These are phyloP conservation scores for Lentinula boryana DNA, from an alignment of 768 basidiomycete genomes.

Conservation along the genomic window DNA sequence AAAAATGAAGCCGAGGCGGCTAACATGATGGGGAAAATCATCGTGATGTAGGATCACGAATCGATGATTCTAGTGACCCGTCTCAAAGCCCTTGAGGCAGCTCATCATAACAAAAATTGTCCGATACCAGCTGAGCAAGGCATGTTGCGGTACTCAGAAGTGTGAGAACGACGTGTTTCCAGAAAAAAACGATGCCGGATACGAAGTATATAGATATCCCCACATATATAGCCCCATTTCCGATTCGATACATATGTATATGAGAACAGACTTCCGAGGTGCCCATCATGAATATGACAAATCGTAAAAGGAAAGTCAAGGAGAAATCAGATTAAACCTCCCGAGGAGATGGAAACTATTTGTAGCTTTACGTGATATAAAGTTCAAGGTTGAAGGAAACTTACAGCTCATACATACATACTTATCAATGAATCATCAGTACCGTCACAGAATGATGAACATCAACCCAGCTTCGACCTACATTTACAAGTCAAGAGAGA, in stretches of 20 bases:
- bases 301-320: not conserved
- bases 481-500: not conserved
- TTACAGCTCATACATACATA: not conserved
- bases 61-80: not conserved
- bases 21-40: not conserved
- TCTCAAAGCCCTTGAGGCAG: too few relatives aligned
- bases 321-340: not conserved
- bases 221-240: not conserved
- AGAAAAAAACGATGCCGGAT: not conserved
- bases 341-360: not conserved
- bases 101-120: too few relatives aligned
- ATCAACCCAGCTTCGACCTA: too few relatives aligned
- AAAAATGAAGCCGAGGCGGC: not conserved
- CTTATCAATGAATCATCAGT: not conserved
- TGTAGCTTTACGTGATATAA: not conserved
- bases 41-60: not conserved
- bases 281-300: not conserved
- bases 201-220: not conserved
- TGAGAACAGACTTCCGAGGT: not conserved
- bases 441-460: too few relatives aligned
- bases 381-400: not conserved
- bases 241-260: not conserved
- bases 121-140: not conserved
- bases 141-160: not conserved
- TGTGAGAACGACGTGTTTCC: slow-evolving; percentile 3